Conservation (phyloP, 352 stramenopile species). For the Globisporangium cystogenes region DNA sequence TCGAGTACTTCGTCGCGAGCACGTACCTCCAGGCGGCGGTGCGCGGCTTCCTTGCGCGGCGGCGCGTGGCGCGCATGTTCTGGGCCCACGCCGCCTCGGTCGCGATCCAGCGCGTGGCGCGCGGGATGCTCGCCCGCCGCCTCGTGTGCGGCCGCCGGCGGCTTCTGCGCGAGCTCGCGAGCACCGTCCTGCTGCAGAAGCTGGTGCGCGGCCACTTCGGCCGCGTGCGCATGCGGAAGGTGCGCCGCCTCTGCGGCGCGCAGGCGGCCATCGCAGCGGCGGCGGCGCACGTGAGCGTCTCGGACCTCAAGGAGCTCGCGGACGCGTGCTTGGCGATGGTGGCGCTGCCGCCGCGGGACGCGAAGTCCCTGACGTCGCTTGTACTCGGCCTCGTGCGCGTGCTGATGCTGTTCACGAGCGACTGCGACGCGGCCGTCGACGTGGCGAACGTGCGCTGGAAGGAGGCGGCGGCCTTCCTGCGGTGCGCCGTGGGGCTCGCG, state of each 20-base stretch:
- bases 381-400: conserved; percentile 69
- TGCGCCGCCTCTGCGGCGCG: conserved; percentile 35
- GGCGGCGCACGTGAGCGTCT: conserved; percentile 18
- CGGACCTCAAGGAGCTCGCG: conserved; percentile 56
- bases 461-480: conserved; percentile 51
- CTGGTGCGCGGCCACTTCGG: conserved; percentile 50
- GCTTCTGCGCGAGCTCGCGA: conserved; percentile 14
- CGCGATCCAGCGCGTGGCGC: conserved; percentile 44
- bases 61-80: conserved; percentile 60
- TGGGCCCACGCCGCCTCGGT: conserved; percentile 54
- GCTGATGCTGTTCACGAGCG: conserved; percentile 59
- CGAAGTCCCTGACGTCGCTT: conserved; percentile 31
- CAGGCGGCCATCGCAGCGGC: conserved; percentile 18
- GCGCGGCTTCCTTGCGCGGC: conserved; percentile 60
- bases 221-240: conserved; percentile 48
- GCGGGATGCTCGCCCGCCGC: conserved; percentile 47
- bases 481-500: conserved; percentile 33
- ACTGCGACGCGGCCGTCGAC: conserved; percentile 44
- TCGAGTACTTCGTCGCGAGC: conserved; percentile 65
- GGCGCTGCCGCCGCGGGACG: conserved; percentile 16
- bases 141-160: conserved; percentile 19
- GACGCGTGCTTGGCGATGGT: conserved; percentile 48
- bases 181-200: conserved; percentile 43
- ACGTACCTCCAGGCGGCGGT: conserved; percentile 72
- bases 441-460: conserved; percentile 54